A percentile compares a stretch with the other conserved stretches of the same genome.
These are phyloP conservation scores for Yamadazyma atmosphaerica DNA, from an alignment of 1,139 yeast genomes.

Conservation along the genomic window DNA sequence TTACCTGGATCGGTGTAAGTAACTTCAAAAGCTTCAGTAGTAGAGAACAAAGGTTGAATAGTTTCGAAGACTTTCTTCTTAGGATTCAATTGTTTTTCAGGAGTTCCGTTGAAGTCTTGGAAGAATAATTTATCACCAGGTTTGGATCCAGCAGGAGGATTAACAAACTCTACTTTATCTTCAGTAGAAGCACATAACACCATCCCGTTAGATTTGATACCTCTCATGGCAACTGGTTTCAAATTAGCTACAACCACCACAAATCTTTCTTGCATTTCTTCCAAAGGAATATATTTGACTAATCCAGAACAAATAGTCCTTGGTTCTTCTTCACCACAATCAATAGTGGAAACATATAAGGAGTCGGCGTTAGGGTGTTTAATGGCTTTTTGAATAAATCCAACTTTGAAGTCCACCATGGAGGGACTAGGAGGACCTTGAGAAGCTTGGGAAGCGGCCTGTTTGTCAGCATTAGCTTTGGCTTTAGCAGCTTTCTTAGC, in stretches of 20 bases:
- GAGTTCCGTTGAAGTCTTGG: conserved; percentile 83
- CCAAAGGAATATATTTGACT: conserved; percentile 50
- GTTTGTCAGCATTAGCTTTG: conserved; percentile 64
- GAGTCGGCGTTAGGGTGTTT: conserved; percentile 98
- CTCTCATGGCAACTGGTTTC: conserved; percentile 72
- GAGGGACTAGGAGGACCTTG: conserved; percentile 73
- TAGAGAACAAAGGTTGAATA: conserved; percentile 86
- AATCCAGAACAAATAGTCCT: conserved; percentile 96
- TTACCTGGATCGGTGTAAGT: conserved; percentile 82
- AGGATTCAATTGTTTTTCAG: conserved; percentile 93
- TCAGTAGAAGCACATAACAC: conserved; percentile 87
- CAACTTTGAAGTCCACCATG: conserved; percentile 89
- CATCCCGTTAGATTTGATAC: conserved; percentile 94
- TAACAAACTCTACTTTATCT: conserved; percentile 79
- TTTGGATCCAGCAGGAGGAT: conserved; percentile 92
- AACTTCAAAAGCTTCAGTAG: conserved; percentile 74
- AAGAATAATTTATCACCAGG: conserved; percentile 97
- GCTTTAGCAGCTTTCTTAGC: conserved; percentile 75
- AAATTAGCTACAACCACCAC: conserved; percentile 61
- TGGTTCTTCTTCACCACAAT: conserved; percentile 95
- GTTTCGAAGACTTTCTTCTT: conserved; percentile 99
- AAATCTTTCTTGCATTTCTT: conserved; percentile 45
- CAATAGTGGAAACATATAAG: conserved; percentile 92
- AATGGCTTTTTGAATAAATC: conserved; percentile 93
- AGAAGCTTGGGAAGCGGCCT: conserved; percentile 56